Evolutionary conservation across 257 asterid species (phyloP).

Genomic region (Gentiana macrophylla): DNA sequence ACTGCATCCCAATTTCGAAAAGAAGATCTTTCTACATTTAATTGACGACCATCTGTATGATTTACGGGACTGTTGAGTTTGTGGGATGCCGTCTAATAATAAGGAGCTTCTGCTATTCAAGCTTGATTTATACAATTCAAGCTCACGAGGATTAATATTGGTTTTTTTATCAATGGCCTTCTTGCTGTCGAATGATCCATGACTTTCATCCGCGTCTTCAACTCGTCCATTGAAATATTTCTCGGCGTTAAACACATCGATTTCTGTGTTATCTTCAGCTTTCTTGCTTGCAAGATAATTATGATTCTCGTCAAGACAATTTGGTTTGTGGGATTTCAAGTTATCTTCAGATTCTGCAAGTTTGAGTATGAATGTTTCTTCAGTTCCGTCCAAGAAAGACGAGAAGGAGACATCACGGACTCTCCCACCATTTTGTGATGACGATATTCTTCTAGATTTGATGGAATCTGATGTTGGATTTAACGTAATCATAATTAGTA

Average conservation of each 20-base stretch:
- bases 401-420: constrained; percentile 42
- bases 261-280: constrained; percentile 39
- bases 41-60: constrained; percentile 12
- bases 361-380: constrained; percentile 31
- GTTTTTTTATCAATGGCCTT: constrained; percentile 18
- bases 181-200: constrained; percentile 9
- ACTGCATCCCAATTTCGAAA: constrained; percentile 48
- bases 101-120: constrained; percentile 49
- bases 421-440: constrained; percentile 12
- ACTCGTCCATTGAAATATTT: constrained; percentile 57
- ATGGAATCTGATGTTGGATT: constrained; percentile 23
- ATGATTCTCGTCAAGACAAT: constrained; percentile 10
- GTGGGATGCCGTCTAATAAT: constrained; percentile 27
- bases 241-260: constrained; percentile 66
- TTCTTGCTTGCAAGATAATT: constrained; percentile 19
- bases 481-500: constrained; percentile 14
- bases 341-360: constrained; percentile 17
- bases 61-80: constrained; percentile 26
- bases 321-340: constrained; percentile 17
- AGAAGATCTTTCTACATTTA: constrained; percentile 26
- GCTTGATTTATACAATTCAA: constrained; percentile 30
- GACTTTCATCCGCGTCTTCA: constrained; percentile 8
- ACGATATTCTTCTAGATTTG: constrained; percentile 13
- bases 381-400: constrained; percentile 37
- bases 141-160: constrained; percentile 12